Conservation (phyloP, 768 basidiomycete species). For the Phanerodontia chrysosporium region DNA sequence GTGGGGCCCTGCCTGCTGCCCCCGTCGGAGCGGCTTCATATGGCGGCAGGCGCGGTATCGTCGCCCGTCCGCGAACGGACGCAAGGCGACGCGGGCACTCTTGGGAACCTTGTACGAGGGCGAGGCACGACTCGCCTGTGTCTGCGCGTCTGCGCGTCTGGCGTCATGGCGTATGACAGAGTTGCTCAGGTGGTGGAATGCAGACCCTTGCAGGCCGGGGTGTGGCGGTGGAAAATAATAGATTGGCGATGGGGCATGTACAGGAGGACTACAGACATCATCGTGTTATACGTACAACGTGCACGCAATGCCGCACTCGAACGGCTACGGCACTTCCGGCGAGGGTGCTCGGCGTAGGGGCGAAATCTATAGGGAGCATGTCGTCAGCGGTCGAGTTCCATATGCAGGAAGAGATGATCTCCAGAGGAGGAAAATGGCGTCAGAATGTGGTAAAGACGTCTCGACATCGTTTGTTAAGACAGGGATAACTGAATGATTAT, state of each 20-base stretch:
- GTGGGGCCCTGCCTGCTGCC: neutral
- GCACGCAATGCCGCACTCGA: neutral
- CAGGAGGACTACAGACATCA: neutral
- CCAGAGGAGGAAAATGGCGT: neutral
- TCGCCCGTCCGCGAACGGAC: neutral
- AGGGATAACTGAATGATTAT: constrained; percentile 15
- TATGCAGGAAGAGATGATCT: neutral
- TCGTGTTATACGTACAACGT: neutral
- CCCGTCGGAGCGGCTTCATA: neutral
- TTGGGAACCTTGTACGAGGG: neutral
- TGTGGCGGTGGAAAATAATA: constrained; percentile 3
- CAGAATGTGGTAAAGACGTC: constrained; percentile 6
- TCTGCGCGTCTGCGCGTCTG: neutral
- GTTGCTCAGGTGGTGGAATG: neutral
- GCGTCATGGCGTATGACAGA: neutral
- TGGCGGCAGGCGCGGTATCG: neutral
- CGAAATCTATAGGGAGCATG: neutral
- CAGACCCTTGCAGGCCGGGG: neutral
- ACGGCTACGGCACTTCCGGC: neutral
- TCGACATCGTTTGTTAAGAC: constrained; percentile 17
- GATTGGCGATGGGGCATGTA: constrained; percentile 1
- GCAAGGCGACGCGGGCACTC: neutral
- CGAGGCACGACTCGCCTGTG: neutral
- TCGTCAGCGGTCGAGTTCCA: neutral
- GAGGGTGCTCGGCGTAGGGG: neutral